Evolutionary conservation across 768 basidiomycete species (phyloP), one percentile per base, ranked within the genome.

Genomic region (Boletus coccyginus): DNA sequence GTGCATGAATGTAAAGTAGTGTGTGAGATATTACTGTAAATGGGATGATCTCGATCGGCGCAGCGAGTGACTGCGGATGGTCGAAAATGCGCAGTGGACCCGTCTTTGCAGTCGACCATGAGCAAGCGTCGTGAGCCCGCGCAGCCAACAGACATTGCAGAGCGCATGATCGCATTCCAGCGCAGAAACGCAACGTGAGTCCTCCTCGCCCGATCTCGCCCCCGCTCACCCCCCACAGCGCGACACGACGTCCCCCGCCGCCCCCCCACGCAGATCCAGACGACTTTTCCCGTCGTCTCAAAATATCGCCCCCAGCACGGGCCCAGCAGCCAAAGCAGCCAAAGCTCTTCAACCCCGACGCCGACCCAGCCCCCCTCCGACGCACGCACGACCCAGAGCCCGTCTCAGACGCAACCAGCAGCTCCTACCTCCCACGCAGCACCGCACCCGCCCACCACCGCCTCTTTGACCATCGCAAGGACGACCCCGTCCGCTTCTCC

Each of bases 401-500:
- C 14, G 80, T 80, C 62, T 85, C 86, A 0, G 90, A 90, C 53
- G 74, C 76, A 21, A 77, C 75, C 7, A 73, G 79, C 50, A 81
- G 75, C 63, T 83, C 85, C 0, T 78, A 82, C 62, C 58, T 69
- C 33, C 71, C 71, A 19, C 63, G 70, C 38, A 60, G 55, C 29
- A 47, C 72, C 35, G 61, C 71, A 12, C 67, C 60, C 12, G 61
- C 77, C 4, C 70, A 78, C 44, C 74, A 77, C 10, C 89, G 88
- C 58, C 82, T 97, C 0, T 95, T 94, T 55, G 94, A 98, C 67
- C 92, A 90, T 56, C 81, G 90, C 39, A 86, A 92, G 65, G 91
- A 98, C 69, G 92, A 98, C 69, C 93, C 97, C 0, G 83, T 94
- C 33, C 83, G 88, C 12, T 98, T 98, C 72, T 76, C 83, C 39